These are phyloP conservation scores for Exophiala alcalophila DNA, from an alignment of 2,329 filamentous ascomycete species.

Conservation along the genomic window DNA sequence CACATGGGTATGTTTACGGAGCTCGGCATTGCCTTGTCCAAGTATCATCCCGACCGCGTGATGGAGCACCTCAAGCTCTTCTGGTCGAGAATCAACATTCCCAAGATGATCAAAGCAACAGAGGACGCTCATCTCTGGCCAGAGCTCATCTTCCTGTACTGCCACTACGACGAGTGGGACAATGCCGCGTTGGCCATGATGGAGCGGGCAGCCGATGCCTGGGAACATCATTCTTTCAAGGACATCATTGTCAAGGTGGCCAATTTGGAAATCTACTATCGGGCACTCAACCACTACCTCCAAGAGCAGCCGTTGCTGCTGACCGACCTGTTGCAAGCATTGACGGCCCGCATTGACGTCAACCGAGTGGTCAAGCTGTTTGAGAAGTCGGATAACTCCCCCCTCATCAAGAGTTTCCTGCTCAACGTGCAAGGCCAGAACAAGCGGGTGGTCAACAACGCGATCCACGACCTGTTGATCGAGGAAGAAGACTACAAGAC, in stretches of 20 bases:
- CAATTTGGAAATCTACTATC: constrained; percentile 99
- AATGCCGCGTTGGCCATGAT: constrained; percentile 97
- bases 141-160: constrained; percentile 95
- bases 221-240: constrained; percentile 99
- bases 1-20: constrained; percentile 98
- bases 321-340: constrained; percentile 87
- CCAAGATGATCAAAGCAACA: constrained; percentile 89
- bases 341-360: constrained; percentile 93
- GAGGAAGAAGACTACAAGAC: constrained; percentile 99
- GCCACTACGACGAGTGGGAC: constrained; percentile 97
- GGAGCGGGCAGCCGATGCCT: constrained; percentile 93
- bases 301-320: constrained; percentile 93
- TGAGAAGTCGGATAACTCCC: constrained; percentile 96
- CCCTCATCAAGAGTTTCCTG: constrained; percentile 97
- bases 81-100: constrained; percentile 97
- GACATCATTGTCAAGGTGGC: constrained; percentile 97
- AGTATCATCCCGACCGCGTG: constrained; percentile 89
- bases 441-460: constrained; percentile 96
- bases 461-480: constrained; percentile 95
- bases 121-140: constrained; percentile 97
- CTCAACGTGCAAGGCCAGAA: constrained; percentile 95
- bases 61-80: constrained; percentile 99
- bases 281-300: constrained; percentile 92
- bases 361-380: constrained; percentile 99
- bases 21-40: constrained; percentile 85